Evolutionary conservation across 2,329 filamentous ascomycete species (phyloP), one percentile per base, ranked within the genome.

Genomic region (Escovopsis sp.): DNA sequence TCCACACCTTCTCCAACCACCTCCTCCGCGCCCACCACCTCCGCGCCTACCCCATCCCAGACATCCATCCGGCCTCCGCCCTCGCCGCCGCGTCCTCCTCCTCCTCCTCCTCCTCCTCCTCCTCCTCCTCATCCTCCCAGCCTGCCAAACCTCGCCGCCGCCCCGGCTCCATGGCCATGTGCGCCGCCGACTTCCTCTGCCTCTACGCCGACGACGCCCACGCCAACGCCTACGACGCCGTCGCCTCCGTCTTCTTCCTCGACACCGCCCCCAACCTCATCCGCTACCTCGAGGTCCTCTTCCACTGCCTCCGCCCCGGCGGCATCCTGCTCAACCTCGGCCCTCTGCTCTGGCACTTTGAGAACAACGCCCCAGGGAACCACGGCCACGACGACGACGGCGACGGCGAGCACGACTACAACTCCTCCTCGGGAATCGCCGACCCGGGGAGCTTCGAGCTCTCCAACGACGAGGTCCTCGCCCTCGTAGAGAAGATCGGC

Each of bases 211-310:
- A 77, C 39, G 63, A 70, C 1, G 68, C 70, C 1, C 72, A 82
- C 46, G 56, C 60, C 8, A 67, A 66, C 1, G 48, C 56, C 0
- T 96, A 86, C 54, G 78, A 94, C 48, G 86, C 79, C 1, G 84
- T 96, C 2, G 76, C 83, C 0, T 84, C 81, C 3, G 82, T 94
- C 10, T 98, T 96, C 61, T 98, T 98, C 62, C 79, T 98, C 39
- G 92, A 98, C 54, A 98, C 90, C 2, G 90, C 90, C 3, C 87
- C 88, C 1, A 96, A 98, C 53, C 55, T 94, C 23, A 79, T 96
- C 36, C 73, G 80, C 2, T 98, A 98, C 52, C 72, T 98, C 25
- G 77, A 93, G 51, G 78, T 86, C 2, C 82, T 96, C 36, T 63
- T 62, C 29, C 72, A 81, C 50, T 92, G 87, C 49, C 68, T 98